phyloP scores from a whole-genome alignment of 192 early-diverging fungal species.

The Jimgerdemannia flammicorona region DNA sequence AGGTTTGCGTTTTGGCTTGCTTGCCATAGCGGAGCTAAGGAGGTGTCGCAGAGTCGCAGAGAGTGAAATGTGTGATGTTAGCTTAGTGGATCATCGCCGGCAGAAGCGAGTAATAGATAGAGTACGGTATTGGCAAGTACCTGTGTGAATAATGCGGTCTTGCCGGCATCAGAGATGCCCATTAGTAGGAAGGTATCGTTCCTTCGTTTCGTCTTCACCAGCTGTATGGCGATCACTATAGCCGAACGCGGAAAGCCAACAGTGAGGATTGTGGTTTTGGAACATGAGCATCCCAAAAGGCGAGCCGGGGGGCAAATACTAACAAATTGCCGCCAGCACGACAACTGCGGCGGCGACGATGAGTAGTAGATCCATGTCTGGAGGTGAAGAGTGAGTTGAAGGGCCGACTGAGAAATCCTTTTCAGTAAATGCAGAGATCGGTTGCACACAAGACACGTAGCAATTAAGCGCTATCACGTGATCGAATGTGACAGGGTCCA shows the following conservation, averaged over 20 bases:
- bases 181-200: conserved; percentile 23
- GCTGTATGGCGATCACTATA: too few relatives aligned
- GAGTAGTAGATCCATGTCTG: neutral
- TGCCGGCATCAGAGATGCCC: conserved; percentile 26
- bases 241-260: neutral
- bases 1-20: conserved; percentile 51
- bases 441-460: too few relatives aligned
- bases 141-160: conserved; percentile 23
- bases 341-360: neutral
- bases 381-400: neutral
- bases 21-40: conserved; percentile 48
- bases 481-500: too few relatives aligned
- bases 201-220: neutral
- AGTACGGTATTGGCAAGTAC: conserved; percentile 8
- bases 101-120: neutral
- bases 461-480: too few relatives aligned
- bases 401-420: too few relatives aligned
- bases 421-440: too few relatives aligned
- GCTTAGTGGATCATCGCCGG: too few relatives aligned
- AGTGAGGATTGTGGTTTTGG: neutral
- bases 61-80: too few relatives aligned
- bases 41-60: neutral
- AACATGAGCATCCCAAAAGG: neutral
- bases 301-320: neutral
- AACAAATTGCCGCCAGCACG: neutral